phyloP scores from a whole-genome alignment of 129 eudicot genomes.

The Daucus carota region DNA sequence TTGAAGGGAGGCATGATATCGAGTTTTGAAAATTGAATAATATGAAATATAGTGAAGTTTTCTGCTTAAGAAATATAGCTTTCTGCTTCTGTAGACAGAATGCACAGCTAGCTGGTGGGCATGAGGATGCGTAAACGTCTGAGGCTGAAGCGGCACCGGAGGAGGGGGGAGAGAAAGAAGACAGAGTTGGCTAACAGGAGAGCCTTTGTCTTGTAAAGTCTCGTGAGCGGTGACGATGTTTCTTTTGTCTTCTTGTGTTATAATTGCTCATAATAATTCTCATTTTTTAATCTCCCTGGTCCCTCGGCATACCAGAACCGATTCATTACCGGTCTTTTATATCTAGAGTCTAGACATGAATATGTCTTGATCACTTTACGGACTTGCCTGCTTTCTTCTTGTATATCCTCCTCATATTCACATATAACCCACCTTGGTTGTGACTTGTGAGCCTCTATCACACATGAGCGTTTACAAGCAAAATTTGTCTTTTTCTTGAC shows the following conservation, averaged over 20 bases:
- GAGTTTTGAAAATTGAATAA: background rate
- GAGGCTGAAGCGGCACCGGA: no score
- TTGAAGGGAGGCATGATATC: background rate
- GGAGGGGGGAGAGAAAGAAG: background rate
- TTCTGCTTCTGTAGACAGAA: background rate
- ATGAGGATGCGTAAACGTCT: constrained; percentile 6
- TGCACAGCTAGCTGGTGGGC: no score
- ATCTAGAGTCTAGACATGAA: no score
- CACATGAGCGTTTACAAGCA: no score
- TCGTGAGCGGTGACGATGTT: constrained; percentile 33
- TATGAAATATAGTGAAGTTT: background rate
- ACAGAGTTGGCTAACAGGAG: constrained; percentile 9
- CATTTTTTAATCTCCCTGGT: background rate
- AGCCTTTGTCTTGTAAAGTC: constrained; percentile 23
- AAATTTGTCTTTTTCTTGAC: no score
- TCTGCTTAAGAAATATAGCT: constrained; percentile 21
- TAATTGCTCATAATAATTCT: background rate
- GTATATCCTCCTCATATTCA: no score
- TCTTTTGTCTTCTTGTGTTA: background rate
- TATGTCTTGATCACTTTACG: no score
- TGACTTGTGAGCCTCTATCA: no score
- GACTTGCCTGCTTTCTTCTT: no score
- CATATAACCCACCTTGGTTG: no score
- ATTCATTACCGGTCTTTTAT: no score
- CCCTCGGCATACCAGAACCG: background rate